Percentiles rank a stretch among this genome's conserved stretches.
phyloP scores from a whole-genome alignment of 441 rosid species.

The Caryocar brasiliense region DNA sequence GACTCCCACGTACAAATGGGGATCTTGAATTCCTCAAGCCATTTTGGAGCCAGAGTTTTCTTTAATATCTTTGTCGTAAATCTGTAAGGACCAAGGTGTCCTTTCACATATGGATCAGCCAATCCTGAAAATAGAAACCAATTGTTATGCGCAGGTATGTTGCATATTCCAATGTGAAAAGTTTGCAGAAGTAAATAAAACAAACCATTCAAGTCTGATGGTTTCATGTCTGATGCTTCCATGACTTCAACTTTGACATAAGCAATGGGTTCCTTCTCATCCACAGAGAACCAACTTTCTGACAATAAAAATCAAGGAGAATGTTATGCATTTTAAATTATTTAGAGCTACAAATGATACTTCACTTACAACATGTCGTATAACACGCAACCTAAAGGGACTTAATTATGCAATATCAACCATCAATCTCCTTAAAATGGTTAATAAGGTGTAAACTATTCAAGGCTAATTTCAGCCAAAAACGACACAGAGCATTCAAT shows the following conservation, averaged over 20 bases:
- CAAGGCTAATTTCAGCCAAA: too few species aligned
- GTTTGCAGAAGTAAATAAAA: constrained; percentile 1
- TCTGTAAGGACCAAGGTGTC: constrained; percentile 67
- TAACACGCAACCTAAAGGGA: too few species aligned
- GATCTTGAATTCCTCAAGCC: constrained; percentile 80
- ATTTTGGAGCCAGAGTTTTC: constrained; percentile 78
- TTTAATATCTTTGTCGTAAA: constrained; percentile 55
- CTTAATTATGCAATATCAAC: too few species aligned
- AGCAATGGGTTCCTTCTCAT: constrained; percentile 71
- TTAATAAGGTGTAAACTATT: too few species aligned
- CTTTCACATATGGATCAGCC: constrained; percentile 92
- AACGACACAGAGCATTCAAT: too few species aligned
- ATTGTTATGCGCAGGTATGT: background rate
- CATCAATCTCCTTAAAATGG: too few species aligned
- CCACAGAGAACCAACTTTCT: constrained; percentile 79
- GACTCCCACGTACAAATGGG: constrained; percentile 76
- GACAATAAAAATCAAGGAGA: constrained; percentile 15
- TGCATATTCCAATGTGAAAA: background rate
- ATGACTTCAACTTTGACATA: constrained; percentile 65
- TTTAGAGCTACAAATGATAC: too few species aligned
- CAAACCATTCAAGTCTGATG: constrained; percentile 79
- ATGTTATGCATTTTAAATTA: background rate
- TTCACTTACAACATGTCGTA: too few species aligned
- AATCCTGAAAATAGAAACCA: constrained; percentile 46
- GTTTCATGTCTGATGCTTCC: constrained; percentile 76